phyloP scores from a whole-genome alignment of 208 protist genomes.

The Acanthamoeba polyphaga region DNA sequence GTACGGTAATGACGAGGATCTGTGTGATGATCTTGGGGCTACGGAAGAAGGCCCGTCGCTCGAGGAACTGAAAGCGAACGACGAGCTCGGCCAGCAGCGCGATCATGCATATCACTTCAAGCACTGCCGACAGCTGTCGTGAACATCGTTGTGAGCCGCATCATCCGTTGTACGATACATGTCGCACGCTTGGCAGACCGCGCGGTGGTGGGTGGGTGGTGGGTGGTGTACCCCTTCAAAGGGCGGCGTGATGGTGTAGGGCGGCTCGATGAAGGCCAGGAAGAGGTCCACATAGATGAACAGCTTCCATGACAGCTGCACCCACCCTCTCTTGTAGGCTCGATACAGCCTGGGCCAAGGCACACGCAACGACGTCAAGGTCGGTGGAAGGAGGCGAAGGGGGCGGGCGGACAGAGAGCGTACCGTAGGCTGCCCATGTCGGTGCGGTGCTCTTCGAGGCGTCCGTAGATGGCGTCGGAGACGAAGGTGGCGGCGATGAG shows the following conservation, averaged over 20 bases:
- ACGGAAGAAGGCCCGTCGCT: conserved; percentile 43
- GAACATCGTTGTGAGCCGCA: background rate
- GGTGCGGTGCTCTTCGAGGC: conserved; percentile 7
- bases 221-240: background rate
- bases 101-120: conserved; percentile 29
- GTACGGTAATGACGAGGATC: background rate
- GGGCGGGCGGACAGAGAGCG: background rate
- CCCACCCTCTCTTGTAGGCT: background rate
- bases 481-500: conserved; percentile 43
- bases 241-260: conserved; percentile 14
- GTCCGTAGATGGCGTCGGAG: conserved; percentile 14
- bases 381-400: background rate
- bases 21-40: conserved; percentile 56
- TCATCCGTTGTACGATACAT: background rate
- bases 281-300: conserved; percentile 32
- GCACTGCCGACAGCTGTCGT: background rate
- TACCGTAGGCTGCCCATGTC: conserved; percentile 30
- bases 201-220: background rate
- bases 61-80: conserved; percentile 32
- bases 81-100: conserved; percentile 30
- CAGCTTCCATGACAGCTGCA: background rate
- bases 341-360: background rate
- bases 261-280: conserved; percentile 8
- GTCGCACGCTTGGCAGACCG: background rate
- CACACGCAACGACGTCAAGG: background rate